Evolutionary conservation across 1,139 yeast genomes (phyloP).

Genomic region (Pichia sp.): DNA sequence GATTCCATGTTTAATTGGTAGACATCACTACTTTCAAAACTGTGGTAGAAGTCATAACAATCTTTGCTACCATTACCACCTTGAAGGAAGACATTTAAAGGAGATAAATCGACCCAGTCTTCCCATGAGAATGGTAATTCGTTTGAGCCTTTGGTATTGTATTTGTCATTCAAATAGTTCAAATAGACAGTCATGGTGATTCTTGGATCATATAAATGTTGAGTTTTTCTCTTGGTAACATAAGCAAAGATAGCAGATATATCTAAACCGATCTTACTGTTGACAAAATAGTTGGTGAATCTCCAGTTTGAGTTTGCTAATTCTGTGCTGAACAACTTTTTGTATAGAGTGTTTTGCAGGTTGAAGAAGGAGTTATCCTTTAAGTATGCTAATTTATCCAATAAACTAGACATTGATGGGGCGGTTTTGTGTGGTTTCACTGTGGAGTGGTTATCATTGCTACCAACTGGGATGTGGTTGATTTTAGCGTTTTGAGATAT

Average conservation of each 20-base stretch:
- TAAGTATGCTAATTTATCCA: neutral
- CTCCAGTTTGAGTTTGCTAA: slow-evolving; percentile 6
- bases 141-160: slow-evolving; percentile 23
- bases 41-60: slow-evolving; percentile 11
- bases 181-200: slow-evolving; percentile 40
- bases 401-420: slow-evolving; percentile 1
- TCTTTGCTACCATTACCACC: neutral
- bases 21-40: slow-evolving; percentile 23
- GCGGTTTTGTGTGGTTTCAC: neutral
- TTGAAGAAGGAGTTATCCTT: neutral
- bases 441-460: neutral
- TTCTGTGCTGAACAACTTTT: neutral
- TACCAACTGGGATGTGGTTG: neutral
- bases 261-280: neutral
- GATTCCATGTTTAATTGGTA: slow-evolving; percentile 1
- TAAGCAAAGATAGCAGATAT: slow-evolving; percentile 7
- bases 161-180: slow-evolving; percentile 28
- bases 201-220: slow-evolving; percentile 39
- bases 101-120: slow-evolving; percentile 52
- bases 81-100: slow-evolving; percentile 34
- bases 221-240: slow-evolving; percentile 12
- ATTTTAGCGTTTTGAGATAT: neutral
- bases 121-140: slow-evolving; percentile 53
- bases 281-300: slow-evolving; percentile 3
- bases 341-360: neutral